Base-by-base conservation (phyloP, 257 asterid genomes). In the Gentiana dahurica region DNA sequence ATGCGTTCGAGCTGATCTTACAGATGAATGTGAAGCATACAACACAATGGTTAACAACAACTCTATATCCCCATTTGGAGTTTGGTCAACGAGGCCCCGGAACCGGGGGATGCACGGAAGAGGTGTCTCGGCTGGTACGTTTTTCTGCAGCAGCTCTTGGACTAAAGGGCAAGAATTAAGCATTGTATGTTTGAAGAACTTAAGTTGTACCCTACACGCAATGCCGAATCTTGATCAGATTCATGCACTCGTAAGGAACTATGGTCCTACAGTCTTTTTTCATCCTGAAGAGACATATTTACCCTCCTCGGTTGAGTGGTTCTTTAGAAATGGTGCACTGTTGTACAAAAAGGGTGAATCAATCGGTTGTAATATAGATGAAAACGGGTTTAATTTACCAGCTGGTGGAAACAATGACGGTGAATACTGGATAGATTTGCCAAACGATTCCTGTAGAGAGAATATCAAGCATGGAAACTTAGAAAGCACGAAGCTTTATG, bases 301-400 rank as follows among this genome's bases (percentile, higher is more conserved):
- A 15, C 94, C 96, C 4, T 87, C 96, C 58, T 91, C 96, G 6
- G 94, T 87, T 67, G 73, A 85, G 1, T 91, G 98, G 98, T 85
- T 87, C 71, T 83, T 91, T 34, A 60, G 45, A 55, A 91, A 81
- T 36, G 96, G 95, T 24, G 89, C 98, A 33, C 41, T 81, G 36
- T 63, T 91, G 73, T 85, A 60, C 65, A 69, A 44, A 46, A 77
- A 32, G 24, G 66, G 72, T 9, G 66, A 65, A 49, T 49, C 83
- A 3, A 6, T 10, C 7, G 86, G 78, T 43, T 74, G 76, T 63
- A 70, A 58, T 4, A 80, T 91, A 63, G 90, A 87, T 66, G 43
- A 60, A 11, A 79, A 66, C 34, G 98, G 96, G 45, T 75, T 89
- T 8, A 83, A 72, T 67, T 87, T 91, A 65, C 98, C 98, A 2